Base-by-base conservation (phyloP, 2,329 filamentous ascomycete genomes). In the Phaeosphaeriaceae sp. region DNA sequence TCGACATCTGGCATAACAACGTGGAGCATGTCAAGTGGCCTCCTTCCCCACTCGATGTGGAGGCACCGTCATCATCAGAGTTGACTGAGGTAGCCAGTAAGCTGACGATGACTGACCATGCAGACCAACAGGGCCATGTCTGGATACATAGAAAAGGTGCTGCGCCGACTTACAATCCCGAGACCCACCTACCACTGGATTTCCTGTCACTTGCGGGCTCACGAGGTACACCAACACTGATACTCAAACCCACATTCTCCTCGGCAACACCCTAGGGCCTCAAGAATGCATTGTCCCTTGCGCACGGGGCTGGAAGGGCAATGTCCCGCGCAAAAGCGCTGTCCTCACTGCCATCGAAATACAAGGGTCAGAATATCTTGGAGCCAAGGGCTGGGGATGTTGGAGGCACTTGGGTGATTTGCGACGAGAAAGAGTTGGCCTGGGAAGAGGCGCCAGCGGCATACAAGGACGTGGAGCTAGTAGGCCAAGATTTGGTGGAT, bases 71-170 rank as follows among this genome's bases (percentile, higher is more conserved):
- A 30, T 39, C 37, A 3, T 40, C 46, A 1, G 28, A 32, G 33
- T 6, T 53, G 16, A 8, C 44, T 8, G 46, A 50, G 16, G 33
- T 15, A 6, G 28, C 29, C 9, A 34, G 28, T 21, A 30, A 40
- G 12, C 7, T 46, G 4, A 46, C 15, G 20, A 21, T 29, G 8
- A 32, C 18, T 26, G 38, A 47, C 7, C 28, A 41, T 18, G 16
- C 42, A 39, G 13, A n/a, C 17, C 13, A 35, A 29, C 37, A 49
- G 32, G 54, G 58, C 7, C 53, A 62, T 38, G 60, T 62, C n/a
- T 74, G 68, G 42, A 62, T 75, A 42, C 71, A 75, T 41, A 67
- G 72, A 44, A 75, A 76, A 66, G 73, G 73, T 17, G 71, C 71
- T 15, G 72, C 71, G 15, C 71, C 72, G 0, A 65, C 67, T 0